A percentile compares a stretch with the other conserved stretches of the same genome.
These are phyloP conservation scores for Lophiotrema nucula DNA, from an alignment of 495 filamentous ascomycete genomes.

Conservation along the genomic window DNA sequence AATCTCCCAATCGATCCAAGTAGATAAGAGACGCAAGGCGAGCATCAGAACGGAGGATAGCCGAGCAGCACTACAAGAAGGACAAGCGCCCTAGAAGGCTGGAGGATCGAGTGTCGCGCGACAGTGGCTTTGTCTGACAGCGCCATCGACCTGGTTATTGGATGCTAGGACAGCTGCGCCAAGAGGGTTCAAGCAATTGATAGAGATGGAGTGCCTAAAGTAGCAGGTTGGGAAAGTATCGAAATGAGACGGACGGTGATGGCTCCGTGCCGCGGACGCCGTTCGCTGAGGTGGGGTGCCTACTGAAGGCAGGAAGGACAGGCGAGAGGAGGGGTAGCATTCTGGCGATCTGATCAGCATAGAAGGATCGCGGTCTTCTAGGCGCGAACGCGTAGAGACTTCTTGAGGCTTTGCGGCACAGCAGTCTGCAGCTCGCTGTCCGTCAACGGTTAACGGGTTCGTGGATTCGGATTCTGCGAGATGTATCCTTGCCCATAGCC, in stretches of 20 bases:
- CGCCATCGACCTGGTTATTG: slow-evolving; percentile 31
- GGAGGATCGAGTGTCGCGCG: no score
- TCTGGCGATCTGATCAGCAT: slow-evolving; percentile 1
- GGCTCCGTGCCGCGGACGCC: neutral
- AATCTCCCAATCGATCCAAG: no score
- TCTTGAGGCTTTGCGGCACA: no score
- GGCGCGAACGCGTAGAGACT: neutral
- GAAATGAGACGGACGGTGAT: neutral
- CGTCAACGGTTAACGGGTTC: no score
- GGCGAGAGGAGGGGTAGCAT: neutral
- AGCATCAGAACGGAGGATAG: no score
- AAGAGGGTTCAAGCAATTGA: neutral
- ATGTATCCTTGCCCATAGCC: neutral
- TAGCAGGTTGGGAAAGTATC: neutral
- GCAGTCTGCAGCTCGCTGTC: no score
- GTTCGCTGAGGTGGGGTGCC: neutral
- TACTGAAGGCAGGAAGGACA: neutral
- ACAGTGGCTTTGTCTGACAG: no score
- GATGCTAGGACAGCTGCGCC: slow-evolving; percentile 4
- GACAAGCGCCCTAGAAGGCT: no score
- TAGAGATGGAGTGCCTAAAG: neutral
- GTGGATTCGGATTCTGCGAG: neutral
- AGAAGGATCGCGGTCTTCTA: neutral
- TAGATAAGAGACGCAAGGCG: no score
- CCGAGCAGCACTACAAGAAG: no score